phyloP scores from a whole-genome alignment of 2,329 filamentous ascomycete species.

The Rhynchosporium agropyri region DNA sequence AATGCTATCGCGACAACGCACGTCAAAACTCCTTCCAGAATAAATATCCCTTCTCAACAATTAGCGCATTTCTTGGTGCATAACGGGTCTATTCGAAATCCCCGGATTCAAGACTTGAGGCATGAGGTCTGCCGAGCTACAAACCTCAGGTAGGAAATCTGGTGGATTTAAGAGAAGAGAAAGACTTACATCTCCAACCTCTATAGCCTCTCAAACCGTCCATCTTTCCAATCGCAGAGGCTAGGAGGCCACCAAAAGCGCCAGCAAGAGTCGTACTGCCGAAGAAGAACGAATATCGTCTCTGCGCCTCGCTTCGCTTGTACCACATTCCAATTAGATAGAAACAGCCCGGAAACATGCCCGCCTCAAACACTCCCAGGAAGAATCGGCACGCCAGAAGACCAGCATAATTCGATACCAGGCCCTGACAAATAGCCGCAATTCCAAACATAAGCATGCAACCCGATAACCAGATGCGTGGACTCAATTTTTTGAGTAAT shows the following conservation, averaged over 20 bases:
- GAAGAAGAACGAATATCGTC: conserved; percentile 94
- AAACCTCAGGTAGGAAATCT: background rate
- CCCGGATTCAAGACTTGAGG: background rate
- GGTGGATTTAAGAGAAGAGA: too few species aligned
- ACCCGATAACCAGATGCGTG: conserved; percentile 71
- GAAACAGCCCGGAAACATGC: conserved; percentile 75
- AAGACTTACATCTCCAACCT: conserved; percentile 67
- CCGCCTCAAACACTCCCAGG: conserved; percentile 74
- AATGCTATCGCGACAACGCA: conserved; percentile 62
- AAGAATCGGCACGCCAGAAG: conserved; percentile 83
- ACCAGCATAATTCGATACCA: conserved; percentile 69
- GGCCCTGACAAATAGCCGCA: conserved; percentile 41
- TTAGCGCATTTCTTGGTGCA: background rate
- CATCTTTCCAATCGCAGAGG: conserved; percentile 89
- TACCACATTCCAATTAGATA: conserved; percentile 91
- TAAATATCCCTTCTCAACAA: conserved; percentile 63
- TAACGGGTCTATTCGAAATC: background rate
- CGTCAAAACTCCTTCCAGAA: conserved; percentile 72
- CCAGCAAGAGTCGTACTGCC: conserved; percentile 76
- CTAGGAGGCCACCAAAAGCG: conserved; percentile 84
- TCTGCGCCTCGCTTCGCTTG: conserved; percentile 81
- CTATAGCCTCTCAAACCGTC: conserved; percentile 66
- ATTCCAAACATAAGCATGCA: conserved; percentile 74
- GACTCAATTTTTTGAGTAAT: conserved; percentile 67
- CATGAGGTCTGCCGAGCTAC: background rate